Evolutionary conservation across 768 basidiomycete species (phyloP), one percentile per base, ranked within the genome.

Genomic region (Auricularia heimuer): DNA sequence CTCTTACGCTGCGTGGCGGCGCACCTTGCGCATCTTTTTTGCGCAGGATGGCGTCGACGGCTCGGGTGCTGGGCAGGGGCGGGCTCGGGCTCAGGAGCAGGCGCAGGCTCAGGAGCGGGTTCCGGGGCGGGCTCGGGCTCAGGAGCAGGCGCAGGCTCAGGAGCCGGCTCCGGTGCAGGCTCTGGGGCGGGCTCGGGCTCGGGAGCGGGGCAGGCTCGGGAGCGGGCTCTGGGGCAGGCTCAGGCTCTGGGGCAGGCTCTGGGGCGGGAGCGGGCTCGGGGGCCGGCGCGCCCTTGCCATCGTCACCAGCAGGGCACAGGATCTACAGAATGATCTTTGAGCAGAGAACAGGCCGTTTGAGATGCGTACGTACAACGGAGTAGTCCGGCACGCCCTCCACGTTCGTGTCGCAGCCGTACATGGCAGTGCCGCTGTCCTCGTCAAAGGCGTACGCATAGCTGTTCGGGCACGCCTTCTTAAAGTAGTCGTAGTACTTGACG

Each of bases 401-500:
- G 56, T 60, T 60, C 16, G 56, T 60, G 56, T 60, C 56, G 56
- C 56, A 60, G 29, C 29, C 56, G 10, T 35, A 60, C 56, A 60
- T 60, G 34, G 56, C 56, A 6, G 56, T 60, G 56, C 56, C 56
- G 56, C 56, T 60, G 56, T 29, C 56, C 56, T 60, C 56, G 56
- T 60, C 56, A 10, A 60, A 60, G 7, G 56, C 56, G 29, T 33
- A 60, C 11, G 34, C 56, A 29, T 35, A 60, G 29, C 29, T 33
- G 56, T 60, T 60, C 29, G 56, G 56, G 56, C 56, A 60, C 29
- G 21, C 29, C 8, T 18, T 35, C 56, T 60, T 60, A 29, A 60
- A 60, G 56, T 60, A 60, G 56, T 60, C 56, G 56, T 60, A 60
- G 56, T n/a, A 33, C 56, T 60, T 14, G 56, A 60, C 24, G 56